Conservation (phyloP, 768 basidiomycete species). For the Rickenella mellea region DNA sequence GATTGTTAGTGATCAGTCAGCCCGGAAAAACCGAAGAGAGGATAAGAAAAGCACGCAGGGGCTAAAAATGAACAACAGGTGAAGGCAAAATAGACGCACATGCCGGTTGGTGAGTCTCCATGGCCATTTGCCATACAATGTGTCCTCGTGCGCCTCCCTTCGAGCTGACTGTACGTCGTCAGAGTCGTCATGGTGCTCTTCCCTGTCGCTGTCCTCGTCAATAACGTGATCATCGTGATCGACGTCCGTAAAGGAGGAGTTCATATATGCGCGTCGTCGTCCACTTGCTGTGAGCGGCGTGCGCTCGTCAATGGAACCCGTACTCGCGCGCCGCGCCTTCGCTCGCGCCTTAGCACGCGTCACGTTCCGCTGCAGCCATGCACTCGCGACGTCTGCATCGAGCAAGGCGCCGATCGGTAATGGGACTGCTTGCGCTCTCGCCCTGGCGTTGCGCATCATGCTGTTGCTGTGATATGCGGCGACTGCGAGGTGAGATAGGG, state of each 20-base stretch:
- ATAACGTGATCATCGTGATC: constrained; percentile 2
- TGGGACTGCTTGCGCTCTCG: background rate
- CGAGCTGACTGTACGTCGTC: constrained; percentile 15
- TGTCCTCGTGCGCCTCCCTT: constrained; percentile 15
- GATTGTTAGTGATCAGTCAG: background rate
- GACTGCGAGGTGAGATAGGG: constrained; percentile 55
- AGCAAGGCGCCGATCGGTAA: constrained; percentile 6
- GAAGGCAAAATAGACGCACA: constrained; percentile 31
- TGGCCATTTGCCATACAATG: constrained; percentile 58
- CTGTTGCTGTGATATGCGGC: no score
- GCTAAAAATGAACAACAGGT: background rate
- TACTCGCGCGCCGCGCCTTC: constrained; percentile 4
- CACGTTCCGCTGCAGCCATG: constrained; percentile 9
- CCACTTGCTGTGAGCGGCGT: constrained; percentile 27
- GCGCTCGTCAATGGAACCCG: constrained; percentile 20
- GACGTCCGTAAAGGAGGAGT: background rate
- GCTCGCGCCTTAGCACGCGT: constrained; percentile 2
- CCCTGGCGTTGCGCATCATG: constrained; percentile 22
- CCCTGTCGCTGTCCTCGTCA: constrained; percentile 6
- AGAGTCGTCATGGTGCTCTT: constrained; percentile 8
- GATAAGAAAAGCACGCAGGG: background rate
- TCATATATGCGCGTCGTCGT: constrained; percentile 11
- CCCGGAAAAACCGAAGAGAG: constrained; percentile 1
- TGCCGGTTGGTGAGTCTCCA: constrained; percentile 56
- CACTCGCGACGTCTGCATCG: constrained; percentile 12